These are phyloP conservation scores for Neonectria coccinea DNA, from an alignment of 2,329 filamentous ascomycete genomes.

Conservation along the genomic window DNA sequence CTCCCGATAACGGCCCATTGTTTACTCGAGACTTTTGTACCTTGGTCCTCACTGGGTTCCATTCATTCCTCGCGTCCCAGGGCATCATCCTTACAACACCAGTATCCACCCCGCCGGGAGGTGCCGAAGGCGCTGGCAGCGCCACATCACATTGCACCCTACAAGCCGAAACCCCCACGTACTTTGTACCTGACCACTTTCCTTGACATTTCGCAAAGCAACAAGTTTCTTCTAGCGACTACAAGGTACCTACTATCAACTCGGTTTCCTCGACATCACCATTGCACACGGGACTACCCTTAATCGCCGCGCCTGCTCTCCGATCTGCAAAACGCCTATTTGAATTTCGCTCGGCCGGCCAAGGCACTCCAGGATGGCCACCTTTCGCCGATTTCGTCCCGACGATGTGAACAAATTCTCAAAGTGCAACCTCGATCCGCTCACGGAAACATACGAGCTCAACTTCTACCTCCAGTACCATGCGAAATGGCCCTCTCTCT, in stretches of 20 bases:
- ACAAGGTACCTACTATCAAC: neutral
- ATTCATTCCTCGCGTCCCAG: constrained; percentile 15
- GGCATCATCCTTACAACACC: neutral
- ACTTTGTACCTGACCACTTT: neutral
- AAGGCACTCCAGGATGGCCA: constrained; percentile 50
- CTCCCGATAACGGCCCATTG: neutral
- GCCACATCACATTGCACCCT: constrained; percentile 24
- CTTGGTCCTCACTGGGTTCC: constrained; percentile 13
- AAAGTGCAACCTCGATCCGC: constrained; percentile 92
- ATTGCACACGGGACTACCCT: neutral
- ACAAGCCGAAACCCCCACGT: constrained; percentile 4
- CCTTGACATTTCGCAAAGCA: neutral
- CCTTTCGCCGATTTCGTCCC: constrained; percentile 86
- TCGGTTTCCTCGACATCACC: neutral
- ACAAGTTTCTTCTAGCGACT: neutral
- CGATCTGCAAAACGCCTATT: neutral
- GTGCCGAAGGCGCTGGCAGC: constrained; percentile 19
- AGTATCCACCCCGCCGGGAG: neutral
- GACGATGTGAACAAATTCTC: constrained; percentile 90
- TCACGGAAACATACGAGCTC: constrained; percentile 98
- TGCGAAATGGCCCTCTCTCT: constrained; percentile 94
- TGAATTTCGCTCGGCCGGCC: neutral
- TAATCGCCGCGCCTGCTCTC: neutral
- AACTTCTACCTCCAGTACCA: constrained; percentile 97
- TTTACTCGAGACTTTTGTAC: constrained; percentile 16